Conservation (phyloP, 345 rosid genomes). For the Carallia pectinifolia region DNA sequence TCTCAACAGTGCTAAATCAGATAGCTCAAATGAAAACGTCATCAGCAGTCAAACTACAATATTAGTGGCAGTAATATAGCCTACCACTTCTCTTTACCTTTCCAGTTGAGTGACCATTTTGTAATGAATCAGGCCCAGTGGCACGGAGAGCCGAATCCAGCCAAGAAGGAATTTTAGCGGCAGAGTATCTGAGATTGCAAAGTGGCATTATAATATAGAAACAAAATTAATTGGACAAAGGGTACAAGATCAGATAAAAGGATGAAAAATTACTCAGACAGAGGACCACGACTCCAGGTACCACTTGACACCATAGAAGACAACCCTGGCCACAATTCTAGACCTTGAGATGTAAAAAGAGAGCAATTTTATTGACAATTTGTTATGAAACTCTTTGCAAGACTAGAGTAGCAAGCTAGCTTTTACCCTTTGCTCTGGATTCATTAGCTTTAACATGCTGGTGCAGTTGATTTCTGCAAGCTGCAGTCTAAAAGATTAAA, state of each 20-base stretch:
- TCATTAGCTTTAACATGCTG: slow-evolving; percentile 26
- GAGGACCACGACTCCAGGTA: slow-evolving; percentile 27
- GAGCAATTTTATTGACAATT: slow-evolving; percentile 5
- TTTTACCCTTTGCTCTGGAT: slow-evolving; percentile 43
- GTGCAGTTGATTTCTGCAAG: slow-evolving; percentile 30
- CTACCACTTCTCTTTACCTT: slow-evolving; percentile 33
- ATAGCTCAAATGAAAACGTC: neutral
- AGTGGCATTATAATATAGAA: slow-evolving; percentile 6
- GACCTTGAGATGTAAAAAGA: slow-evolving; percentile 31
- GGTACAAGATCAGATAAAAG: neutral
- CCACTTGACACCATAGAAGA: slow-evolving; percentile 31
- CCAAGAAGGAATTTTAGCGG: slow-evolving; percentile 55
- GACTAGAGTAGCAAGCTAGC: slow-evolving; percentile 1
- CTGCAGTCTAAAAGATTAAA: slow-evolving; percentile 22
- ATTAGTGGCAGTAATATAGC: neutral
- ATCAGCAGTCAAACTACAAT: no score
- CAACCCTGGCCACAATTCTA: slow-evolving; percentile 58
- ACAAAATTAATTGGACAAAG: slow-evolving; percentile 1
- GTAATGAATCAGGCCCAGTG: slow-evolving; percentile 29
- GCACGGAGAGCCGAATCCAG: slow-evolving; percentile 42
- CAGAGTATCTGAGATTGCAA: slow-evolving; percentile 37
- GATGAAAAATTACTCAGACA: slow-evolving; percentile 40
- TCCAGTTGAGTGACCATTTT: slow-evolving; percentile 29
- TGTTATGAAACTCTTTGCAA: slow-evolving; percentile 6
- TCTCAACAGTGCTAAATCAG: neutral